Percentiles rank a stretch among this genome's conserved stretches.
Evolutionary conservation across 768 basidiomycete genomes (phyloP).

Genomic region (Tylopilus rubrobrunneus): DNA sequence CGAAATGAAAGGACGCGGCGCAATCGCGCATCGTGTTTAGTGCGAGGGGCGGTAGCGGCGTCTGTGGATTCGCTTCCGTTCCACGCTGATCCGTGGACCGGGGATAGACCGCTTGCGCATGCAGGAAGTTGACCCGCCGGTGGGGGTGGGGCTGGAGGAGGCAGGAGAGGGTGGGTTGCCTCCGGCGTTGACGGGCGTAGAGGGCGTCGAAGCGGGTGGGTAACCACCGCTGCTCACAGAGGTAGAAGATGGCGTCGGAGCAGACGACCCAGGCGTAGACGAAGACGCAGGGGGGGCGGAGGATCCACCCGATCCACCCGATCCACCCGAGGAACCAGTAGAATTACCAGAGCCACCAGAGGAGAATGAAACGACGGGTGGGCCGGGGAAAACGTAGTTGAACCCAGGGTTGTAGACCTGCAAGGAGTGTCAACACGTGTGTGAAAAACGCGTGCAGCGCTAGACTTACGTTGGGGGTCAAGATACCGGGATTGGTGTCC

Average conservation of each 20-base stretch:
- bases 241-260: background rate
- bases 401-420: conserved; percentile 28
- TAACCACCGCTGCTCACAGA: background rate
- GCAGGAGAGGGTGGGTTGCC: too few species aligned
- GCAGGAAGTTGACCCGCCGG: conserved; percentile 9
- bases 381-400: conserved; percentile 51
- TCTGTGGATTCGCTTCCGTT: conserved; percentile 14
- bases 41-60: conserved; percentile 12
- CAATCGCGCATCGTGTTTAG: background rate
- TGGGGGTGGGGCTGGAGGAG: background rate
- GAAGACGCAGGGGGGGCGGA: background rate
- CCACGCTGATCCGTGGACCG: background rate
- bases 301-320: background rate
- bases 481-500: conserved; percentile 66
- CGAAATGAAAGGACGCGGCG: too few species aligned
- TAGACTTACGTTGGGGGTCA: conserved; percentile 40
- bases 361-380: conserved; percentile 41
- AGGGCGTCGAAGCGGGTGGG: background rate
- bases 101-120: conserved; percentile 10
- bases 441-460: background rate
- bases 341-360: conserved; percentile 4
- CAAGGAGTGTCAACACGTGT: background rate
- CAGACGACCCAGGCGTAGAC: background rate
- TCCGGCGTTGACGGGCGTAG: background rate
- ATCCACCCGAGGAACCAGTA: conserved; percentile 3